Evolutionary conservation across 352 stramenopile genomes (phyloP).

Genomic region (Halophytophthora batemanensis): DNA sequence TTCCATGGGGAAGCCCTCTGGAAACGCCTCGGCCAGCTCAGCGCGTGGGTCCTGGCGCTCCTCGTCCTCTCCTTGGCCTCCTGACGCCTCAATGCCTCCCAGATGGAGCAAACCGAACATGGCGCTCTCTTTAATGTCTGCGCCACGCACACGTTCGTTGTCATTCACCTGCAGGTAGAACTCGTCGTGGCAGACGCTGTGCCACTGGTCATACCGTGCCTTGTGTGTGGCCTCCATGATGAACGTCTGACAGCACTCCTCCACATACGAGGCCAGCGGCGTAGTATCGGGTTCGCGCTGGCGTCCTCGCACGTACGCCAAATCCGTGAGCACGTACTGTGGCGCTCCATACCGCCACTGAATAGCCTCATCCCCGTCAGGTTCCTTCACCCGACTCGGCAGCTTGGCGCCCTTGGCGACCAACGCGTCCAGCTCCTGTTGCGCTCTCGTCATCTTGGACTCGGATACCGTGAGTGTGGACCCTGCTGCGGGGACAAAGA

Average conservation of each 20-base stretch:
- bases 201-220: conserved; percentile 52
- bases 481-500: conserved; percentile 67
- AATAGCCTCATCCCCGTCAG: conserved; percentile 19
- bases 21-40: conserved; percentile 59
- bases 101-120: conserved; percentile 72
- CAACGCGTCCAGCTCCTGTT: conserved; percentile 56
- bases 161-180: conserved; percentile 83
- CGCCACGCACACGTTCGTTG: conserved; percentile 32
- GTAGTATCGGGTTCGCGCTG: conserved; percentile 50
- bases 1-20: conserved; percentile 77
- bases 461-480: conserved; percentile 69
- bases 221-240: conserved; percentile 81
- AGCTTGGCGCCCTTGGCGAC: conserved; percentile 48
- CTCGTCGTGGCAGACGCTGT: conserved; percentile 45
- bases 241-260: conserved; percentile 76
- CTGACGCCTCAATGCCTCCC: conserved; percentile 29
- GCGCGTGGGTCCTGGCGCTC: conserved; percentile 47
- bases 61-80: conserved; percentile 29
- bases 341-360: conserved; percentile 65
- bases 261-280: conserved; percentile 65
- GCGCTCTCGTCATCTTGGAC: conserved; percentile 50
- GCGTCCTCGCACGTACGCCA: conserved; percentile 68
- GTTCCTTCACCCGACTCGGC: conserved; percentile 41
- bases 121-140: conserved; percentile 49
- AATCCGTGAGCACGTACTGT: conserved; percentile 73